These are phyloP conservation scores for Chenopodium quinoa DNA, from an alignment of 148 eudicot species.

Conservation along the genomic window DNA sequence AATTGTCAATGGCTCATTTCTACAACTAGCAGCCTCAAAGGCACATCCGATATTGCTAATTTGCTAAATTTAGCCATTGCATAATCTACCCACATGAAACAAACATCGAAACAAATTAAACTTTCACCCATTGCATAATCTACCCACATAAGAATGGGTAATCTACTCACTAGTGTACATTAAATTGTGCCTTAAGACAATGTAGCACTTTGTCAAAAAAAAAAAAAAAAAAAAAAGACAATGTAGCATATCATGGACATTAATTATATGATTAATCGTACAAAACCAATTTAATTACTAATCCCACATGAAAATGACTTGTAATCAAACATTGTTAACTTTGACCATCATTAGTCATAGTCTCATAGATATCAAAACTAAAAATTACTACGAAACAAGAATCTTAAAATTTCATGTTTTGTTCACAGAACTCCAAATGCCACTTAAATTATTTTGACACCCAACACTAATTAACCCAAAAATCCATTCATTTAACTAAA, in stretches of 20 bases:
- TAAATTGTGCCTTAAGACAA: too few species aligned
- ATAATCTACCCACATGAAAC: not conserved
- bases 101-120: too few species aligned
- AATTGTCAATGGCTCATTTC: not conserved
- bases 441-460: too few species aligned
- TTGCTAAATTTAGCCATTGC: not conserved
- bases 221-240: too few species aligned
- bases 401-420: not conserved
- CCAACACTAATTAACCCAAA: not conserved
- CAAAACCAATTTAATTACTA: not conserved
- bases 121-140: too few species aligned
- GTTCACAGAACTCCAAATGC: not conserved
- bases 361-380: not conserved
- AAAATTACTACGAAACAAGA: not conserved
- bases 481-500: not conserved
- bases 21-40: not conserved
- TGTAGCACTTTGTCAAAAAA: too few species aligned
- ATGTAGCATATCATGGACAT: too few species aligned
- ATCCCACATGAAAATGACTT: not conserved
- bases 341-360: not conserved
- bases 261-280: too few species aligned
- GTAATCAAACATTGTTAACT: not conserved
- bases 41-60: not conserved
- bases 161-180: not conserved
- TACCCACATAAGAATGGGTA: not conserved